Conservation (phyloP, 176 grass and related monocot species). For the Metroxylon sagu region DNA sequence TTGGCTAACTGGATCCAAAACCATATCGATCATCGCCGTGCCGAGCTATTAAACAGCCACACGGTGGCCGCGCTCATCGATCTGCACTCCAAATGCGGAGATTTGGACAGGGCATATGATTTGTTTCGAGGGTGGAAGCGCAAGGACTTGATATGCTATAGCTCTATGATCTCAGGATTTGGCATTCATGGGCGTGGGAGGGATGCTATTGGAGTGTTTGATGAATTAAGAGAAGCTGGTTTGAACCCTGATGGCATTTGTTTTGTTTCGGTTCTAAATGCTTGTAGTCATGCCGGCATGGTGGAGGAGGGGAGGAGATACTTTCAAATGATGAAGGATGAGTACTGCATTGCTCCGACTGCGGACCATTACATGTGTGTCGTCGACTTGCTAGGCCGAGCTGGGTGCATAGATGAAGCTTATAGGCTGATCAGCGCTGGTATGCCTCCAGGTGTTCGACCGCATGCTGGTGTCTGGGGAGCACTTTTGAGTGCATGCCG, state of each 20-base stretch:
- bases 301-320: slow-evolving; percentile 27
- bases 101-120: slow-evolving; percentile 24
- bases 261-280: slow-evolving; percentile 40
- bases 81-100: slow-evolving; percentile 37
- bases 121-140: slow-evolving; percentile 32
- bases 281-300: slow-evolving; percentile 35
- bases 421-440: slow-evolving; percentile 31
- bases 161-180: slow-evolving; percentile 36
- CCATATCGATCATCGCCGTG: slow-evolving; percentile 9
- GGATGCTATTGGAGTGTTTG: slow-evolving; percentile 31
- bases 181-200: slow-evolving; percentile 31
- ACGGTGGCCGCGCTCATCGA: slow-evolving; percentile 33
- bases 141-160: slow-evolving; percentile 35
- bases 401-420: slow-evolving; percentile 32
- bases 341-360: slow-evolving; percentile 21
- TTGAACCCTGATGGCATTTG: slow-evolving; percentile 31
- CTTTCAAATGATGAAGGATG: slow-evolving; percentile 34
- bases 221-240: background rate
- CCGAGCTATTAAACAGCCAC: slow-evolving; percentile 28
- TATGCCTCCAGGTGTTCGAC: slow-evolving; percentile 17
- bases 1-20: slow-evolving; percentile 29
- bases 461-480: slow-evolving; percentile 33
- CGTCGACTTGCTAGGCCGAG: slow-evolving; percentile 32
- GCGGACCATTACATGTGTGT: slow-evolving; percentile 33
- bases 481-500: slow-evolving; percentile 39